A percentile compares a stretch with the other conserved stretches of the same genome.
phyloP scores from a whole-genome alignment of 2,329 filamentous ascomycete species.

The Aspergillus proliferans region DNA sequence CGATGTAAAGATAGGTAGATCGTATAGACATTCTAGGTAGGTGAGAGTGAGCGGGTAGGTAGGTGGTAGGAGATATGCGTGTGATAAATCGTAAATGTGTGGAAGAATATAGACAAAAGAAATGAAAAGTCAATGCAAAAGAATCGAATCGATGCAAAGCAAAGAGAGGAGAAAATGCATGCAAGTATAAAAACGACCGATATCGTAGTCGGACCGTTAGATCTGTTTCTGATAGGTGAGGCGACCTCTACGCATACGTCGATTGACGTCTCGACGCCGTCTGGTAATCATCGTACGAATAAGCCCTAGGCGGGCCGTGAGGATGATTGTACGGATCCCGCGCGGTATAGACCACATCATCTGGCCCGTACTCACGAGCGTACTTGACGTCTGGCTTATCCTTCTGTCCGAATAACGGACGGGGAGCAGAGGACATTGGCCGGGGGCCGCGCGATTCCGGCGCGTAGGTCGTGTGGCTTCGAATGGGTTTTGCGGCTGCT shows the following conservation, averaged over 20 bases:
- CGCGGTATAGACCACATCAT: constrained; percentile 3
- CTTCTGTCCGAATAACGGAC: constrained; percentile 16
- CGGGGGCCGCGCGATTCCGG: not conserved
- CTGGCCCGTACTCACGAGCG: constrained; percentile 20
- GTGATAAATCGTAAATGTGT: not conserved
- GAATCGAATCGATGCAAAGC: constrained; percentile 12
- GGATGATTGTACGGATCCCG: constrained; percentile 4
- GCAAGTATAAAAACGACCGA: constrained; percentile 8
- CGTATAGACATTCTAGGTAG: too few relatives aligned
- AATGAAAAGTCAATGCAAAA: constrained; percentile 1
- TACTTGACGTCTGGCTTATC: constrained; percentile 23
- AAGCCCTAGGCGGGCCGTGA: constrained; percentile 1
- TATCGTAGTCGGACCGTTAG: not conserved
- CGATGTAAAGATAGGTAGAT: not conserved
- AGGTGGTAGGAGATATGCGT: too few relatives aligned
- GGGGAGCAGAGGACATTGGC: constrained; percentile 3
- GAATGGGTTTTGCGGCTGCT: constrained; percentile 16
- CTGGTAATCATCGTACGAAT: constrained; percentile 16
- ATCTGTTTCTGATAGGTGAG: not conserved
- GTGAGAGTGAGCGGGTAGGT: too few relatives aligned
- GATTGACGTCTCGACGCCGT: constrained; percentile 22
- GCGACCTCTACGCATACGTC: constrained; percentile 14
- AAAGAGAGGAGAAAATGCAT: constrained; percentile 2
- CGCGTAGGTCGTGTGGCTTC: constrained; percentile 23
- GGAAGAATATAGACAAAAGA: not conserved